Conservation (phyloP, 352 stramenopile species). For the Globisporangium splendens region DNA sequence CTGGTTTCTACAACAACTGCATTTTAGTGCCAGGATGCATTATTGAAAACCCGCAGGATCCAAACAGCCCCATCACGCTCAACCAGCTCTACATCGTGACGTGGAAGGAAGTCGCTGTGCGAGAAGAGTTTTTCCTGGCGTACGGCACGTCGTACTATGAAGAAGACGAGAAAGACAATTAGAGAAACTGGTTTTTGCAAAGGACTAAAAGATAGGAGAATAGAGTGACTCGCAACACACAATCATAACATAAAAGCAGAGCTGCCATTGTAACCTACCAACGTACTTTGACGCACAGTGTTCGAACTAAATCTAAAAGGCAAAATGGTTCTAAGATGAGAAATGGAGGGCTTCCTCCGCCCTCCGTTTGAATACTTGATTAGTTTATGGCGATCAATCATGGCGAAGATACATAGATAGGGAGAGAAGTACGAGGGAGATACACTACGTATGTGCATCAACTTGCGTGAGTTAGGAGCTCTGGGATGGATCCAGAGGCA, state of each 20-base stretch:
- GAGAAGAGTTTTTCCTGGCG: conserved; percentile 85
- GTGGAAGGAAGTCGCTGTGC: conserved; percentile 82
- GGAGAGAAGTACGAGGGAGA: not conserved
- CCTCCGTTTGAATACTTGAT: not conserved
- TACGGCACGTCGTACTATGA: conserved; percentile 89
- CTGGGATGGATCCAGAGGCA: conserved; percentile 9
- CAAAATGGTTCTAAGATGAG: not conserved
- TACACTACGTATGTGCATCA: not conserved
- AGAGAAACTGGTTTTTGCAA: not conserved
- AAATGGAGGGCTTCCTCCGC: conserved; percentile 4
- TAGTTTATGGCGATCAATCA: not conserved
- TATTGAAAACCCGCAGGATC: conserved; percentile 77
- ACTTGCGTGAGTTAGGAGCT: too few relatives aligned
- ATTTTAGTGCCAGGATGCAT: conserved; percentile 85
- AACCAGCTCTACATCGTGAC: conserved; percentile 88
- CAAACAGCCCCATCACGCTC: conserved; percentile 71
- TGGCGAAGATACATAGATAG: not conserved
- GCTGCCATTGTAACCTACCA: not conserved
- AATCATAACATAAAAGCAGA: not conserved
- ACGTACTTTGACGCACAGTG: not conserved
- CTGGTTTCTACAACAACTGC: conserved; percentile 88
- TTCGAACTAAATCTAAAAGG: not conserved
- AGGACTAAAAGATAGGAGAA: too few relatives aligned
- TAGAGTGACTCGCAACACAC: too few relatives aligned
- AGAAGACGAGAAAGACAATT: conserved; percentile 67